phyloP scores from a whole-genome alignment of 2,329 filamentous ascomycete genomes.

The Elsinoe arachidis region DNA sequence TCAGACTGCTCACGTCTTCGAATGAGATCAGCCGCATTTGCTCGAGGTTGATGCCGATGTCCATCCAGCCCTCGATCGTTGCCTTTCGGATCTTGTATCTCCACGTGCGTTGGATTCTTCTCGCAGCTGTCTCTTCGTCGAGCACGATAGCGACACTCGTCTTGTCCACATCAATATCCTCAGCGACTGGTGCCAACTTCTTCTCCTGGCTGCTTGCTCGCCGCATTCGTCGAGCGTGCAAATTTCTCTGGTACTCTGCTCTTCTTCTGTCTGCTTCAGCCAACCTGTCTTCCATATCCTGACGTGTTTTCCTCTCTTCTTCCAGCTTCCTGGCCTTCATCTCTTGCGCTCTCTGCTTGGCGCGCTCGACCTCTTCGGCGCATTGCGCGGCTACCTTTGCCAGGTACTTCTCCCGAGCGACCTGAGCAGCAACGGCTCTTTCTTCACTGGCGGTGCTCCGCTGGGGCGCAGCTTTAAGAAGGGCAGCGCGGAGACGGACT shows the following conservation, averaged over 20 bases:
- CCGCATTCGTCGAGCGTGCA: conserved; percentile 38
- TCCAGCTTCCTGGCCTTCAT: conserved; percentile 74
- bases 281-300: conserved; percentile 71
- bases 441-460: conserved; percentile 58
- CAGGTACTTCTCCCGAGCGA: conserved; percentile 69
- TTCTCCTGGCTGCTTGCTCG: conserved; percentile 39
- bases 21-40: conserved; percentile 62
- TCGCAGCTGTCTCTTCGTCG: conserved; percentile 53
- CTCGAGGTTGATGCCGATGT: conserved; percentile 61
- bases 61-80: conserved; percentile 56
- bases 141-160: conserved; percentile 33
- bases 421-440: conserved; percentile 65
- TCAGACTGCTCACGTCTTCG: conserved; percentile 61
- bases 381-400: conserved; percentile 74
- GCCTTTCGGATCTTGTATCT: conserved; percentile 49
- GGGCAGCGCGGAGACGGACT: conserved; percentile 64
- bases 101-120: conserved; percentile 64
- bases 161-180: conserved; percentile 41
- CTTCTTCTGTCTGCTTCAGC: conserved; percentile 68
- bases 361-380: conserved; percentile 73
- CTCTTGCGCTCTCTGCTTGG: conserved; percentile 72
- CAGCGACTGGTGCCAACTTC: conserved; percentile 42
- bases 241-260: conserved; percentile 43
- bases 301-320: conserved; percentile 58
- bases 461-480: conserved; percentile 62